phyloP scores from a whole-genome alignment of 306 rosid genomes.

The Dryas octopetala region DNA sequence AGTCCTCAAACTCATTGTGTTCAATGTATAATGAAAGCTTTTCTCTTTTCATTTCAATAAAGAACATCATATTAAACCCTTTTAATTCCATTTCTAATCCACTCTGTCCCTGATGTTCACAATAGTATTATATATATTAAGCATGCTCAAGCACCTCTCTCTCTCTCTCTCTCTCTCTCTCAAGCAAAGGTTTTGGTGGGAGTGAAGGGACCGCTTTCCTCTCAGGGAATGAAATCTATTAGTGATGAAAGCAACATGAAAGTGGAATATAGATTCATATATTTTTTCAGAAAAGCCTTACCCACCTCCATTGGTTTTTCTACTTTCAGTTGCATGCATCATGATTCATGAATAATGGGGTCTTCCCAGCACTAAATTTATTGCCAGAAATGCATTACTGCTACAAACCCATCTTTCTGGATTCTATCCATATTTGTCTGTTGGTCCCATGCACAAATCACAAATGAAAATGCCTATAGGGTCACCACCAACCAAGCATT shows the following conservation, averaged over 20 bases:
- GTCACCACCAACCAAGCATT: constrained; percentile 20
- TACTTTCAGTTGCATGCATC: constrained; percentile 27
- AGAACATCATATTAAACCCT: neutral
- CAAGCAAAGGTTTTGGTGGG: constrained; percentile 8
- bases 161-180: too few species aligned
- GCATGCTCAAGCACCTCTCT: neutral
- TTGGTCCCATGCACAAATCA: constrained; percentile 22
- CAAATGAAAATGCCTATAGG: constrained; percentile 18
- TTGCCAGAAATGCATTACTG: constrained; percentile 15
- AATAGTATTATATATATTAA: neutral
- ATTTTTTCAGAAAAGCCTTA: constrained; percentile 20
- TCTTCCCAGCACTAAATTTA: constrained; percentile 29
- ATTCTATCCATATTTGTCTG: constrained; percentile 26
- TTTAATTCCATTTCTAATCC: neutral
- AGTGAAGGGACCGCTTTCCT: constrained; percentile 8
- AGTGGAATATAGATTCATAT: constrained; percentile 25
- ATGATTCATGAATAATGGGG: constrained; percentile 21
- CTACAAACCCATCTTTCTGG: constrained; percentile 25
- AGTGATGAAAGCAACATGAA: constrained; percentile 16
- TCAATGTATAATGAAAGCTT: neutral
- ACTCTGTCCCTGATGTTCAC: too few species aligned
- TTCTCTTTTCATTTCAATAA: neutral
- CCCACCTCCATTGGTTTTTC: constrained; percentile 11
- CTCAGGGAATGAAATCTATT: constrained; percentile 18
- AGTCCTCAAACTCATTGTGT: neutral